Base-by-base conservation (phyloP, 1,284 basidiomycete species). In the Trametes sp. region DNA sequence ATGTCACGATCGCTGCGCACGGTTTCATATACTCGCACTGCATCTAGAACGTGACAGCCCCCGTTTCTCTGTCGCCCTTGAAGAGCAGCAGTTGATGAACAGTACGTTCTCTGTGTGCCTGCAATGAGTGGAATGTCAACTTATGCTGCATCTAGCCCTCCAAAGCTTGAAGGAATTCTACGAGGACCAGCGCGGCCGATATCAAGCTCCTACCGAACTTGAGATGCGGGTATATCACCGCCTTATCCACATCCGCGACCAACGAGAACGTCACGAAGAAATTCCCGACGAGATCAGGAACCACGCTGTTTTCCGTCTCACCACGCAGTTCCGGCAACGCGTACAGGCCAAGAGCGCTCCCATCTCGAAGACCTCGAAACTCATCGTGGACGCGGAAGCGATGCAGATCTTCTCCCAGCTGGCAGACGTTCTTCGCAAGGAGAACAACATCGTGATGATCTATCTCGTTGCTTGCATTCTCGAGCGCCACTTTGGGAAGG, bases 191-290 rank as follows among this genome's bases (percentile, higher is more conserved):
- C 82, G 90, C 16, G 84, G 82, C 13, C 77, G 79, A 21, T 88
- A 88, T 42, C 73, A 89, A 54, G 91, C 90, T 8, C 87, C 92
- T 0, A 92, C 92, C 59, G 96, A 98, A 74, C 86, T 98, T 51
- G 97, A 99, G 77, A 98, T 99, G 86, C 89, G 95, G 23, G 90
- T 98, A 0, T 98, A 98, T 79, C 94, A 97, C 74, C 87, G 96
- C 38, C 86, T 98, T 38, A 91, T 94, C 42, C 95, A 98, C 72
- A 90, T 98, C 44, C 88, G 94, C 41, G 93, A 96, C 70, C 88
- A 87, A 78, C 88, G 72, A 79, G 95, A 87, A 79, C 93, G 83
- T 58, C 91, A 80, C 77, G 95, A 96, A 66, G 85, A 90, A 57
- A 87, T 98, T n/a, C 94, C 96, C 0, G 76, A 81, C 1, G 74